These are phyloP conservation scores for Ceratocystiopsis brevicomis DNA, from an alignment of 2,329 filamentous ascomycete genomes.

Conservation along the genomic window DNA sequence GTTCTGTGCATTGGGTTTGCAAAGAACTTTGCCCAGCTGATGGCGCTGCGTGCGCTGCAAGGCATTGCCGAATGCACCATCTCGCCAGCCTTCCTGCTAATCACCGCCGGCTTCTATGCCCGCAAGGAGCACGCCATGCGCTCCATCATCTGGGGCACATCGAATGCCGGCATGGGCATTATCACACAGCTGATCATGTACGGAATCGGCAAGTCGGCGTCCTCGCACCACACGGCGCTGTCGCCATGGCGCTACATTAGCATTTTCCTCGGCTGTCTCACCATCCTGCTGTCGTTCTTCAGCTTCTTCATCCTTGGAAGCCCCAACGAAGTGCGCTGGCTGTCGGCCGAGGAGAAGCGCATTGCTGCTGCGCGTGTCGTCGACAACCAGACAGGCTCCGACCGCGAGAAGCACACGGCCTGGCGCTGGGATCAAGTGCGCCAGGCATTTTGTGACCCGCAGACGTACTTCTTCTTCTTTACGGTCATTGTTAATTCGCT, in stretches of 20 bases:
- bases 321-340: conserved; percentile 16
- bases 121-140: conserved; percentile 16
- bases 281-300: conserved; percentile 8
- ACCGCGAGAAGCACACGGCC: conserved; percentile 19
- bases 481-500: conserved; percentile 14
- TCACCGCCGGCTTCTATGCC: conserved; percentile 20
- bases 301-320: conserved; percentile 17
- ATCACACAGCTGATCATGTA: not conserved
- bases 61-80: conserved; percentile 21
- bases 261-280: conserved; percentile 9
- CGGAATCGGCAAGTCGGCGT: conserved; percentile 6
- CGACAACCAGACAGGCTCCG: conserved; percentile 20
- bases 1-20: conserved; percentile 20
- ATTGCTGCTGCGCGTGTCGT: conserved; percentile 21
- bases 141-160: not conserved
- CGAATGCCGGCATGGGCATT: not conserved
- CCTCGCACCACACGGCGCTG: conserved; percentile 4
- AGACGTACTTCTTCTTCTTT: conserved; percentile 17
- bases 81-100: conserved; percentile 20
- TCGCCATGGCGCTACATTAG: conserved; percentile 13
- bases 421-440: conserved; percentile 16
- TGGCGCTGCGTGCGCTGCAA: conserved; percentile 18
- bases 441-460: conserved; percentile 12
- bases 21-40: conserved; percentile 19
- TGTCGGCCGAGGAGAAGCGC: conserved; percentile 17